These are phyloP conservation scores for Danielozyma ontarioensis DNA, from an alignment of 805 yeast genomes.

Conservation along the genomic window DNA sequence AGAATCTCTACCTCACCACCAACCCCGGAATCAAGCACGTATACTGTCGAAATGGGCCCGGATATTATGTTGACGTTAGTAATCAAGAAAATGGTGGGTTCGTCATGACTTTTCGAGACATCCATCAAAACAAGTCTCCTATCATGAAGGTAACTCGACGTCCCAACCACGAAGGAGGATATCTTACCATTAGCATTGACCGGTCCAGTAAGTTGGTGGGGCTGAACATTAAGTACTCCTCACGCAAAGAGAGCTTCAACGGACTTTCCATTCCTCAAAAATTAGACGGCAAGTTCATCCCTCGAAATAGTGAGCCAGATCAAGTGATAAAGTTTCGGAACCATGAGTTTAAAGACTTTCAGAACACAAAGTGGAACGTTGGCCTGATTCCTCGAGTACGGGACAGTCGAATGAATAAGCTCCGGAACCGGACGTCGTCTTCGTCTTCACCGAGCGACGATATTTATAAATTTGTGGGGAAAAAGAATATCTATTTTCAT, in stretches of 20 bases:
- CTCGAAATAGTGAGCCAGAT: not conserved
- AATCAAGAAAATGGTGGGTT: not conserved
- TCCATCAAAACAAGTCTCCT: slow-evolving; percentile 10
- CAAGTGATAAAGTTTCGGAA: slow-evolving; percentile 5
- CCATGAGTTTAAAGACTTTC: slow-evolving; percentile 22
- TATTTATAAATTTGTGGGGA: slow-evolving; percentile 25
- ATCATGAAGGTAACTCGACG: slow-evolving; percentile 23
- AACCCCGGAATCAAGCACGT: slow-evolving; percentile 60
- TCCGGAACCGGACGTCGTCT: slow-evolving; percentile 9
- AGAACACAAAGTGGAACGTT: slow-evolving; percentile 13
- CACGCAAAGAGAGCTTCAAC: slow-evolving; percentile 9
- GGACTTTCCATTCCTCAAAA: slow-evolving; percentile 20
- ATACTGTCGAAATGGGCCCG: slow-evolving; percentile 57
- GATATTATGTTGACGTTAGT: slow-evolving; percentile 46
- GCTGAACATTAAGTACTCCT: slow-evolving; percentile 1
- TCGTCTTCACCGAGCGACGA: slow-evolving; percentile 5
- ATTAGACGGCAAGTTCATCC: not conserved
- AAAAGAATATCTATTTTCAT: slow-evolving; percentile 33
- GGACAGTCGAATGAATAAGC: slow-evolving; percentile 18
- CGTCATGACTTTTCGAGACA: not conserved
- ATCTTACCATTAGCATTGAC: slow-evolving; percentile 20
- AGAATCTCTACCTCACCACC: slow-evolving; percentile 57
- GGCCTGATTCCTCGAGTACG: slow-evolving; percentile 45
- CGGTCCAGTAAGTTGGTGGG: slow-evolving; percentile 6
- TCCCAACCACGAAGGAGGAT: slow-evolving; percentile 23